Percentiles rank a stretch among this genome's conserved stretches.
phyloP scores from a whole-genome alignment of 1,284 basidiomycete species.

The Inonotus obliquus region DNA sequence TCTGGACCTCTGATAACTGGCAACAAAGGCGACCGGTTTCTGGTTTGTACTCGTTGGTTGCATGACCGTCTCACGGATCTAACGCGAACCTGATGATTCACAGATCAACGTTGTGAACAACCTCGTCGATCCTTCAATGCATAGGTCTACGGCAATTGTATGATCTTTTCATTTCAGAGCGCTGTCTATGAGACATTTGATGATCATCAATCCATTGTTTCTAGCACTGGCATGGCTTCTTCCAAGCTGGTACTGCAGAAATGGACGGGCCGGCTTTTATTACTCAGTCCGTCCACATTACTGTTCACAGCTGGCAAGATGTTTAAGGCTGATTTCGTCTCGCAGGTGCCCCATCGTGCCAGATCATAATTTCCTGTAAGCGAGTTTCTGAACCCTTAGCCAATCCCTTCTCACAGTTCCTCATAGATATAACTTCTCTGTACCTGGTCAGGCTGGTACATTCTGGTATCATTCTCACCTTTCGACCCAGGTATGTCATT shows the following conservation, averaged over 20 bases:
- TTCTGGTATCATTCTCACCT: slow-evolving; percentile 26
- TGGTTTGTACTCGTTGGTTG: too few relatives aligned
- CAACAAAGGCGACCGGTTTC: slow-evolving; percentile 29
- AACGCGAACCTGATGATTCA: too few relatives aligned
- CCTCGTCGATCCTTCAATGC: slow-evolving; percentile 22
- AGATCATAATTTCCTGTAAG: slow-evolving; percentile 24
- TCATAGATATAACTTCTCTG: slow-evolving; percentile 23
- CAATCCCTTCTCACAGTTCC: background rate
- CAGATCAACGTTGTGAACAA: slow-evolving; percentile 24
- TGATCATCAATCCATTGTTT: slow-evolving; percentile 30
- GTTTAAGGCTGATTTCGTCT: background rate
- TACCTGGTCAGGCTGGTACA: slow-evolving; percentile 31
- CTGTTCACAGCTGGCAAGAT: background rate
- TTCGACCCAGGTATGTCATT: too few relatives aligned
- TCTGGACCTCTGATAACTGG: slow-evolving; percentile 29
- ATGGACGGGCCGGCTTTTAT: slow-evolving; percentile 33
- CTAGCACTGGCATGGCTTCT: slow-evolving; percentile 34
- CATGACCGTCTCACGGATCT: too few relatives aligned
- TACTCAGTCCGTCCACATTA: slow-evolving; percentile 27
- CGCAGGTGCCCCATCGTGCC: slow-evolving; percentile 29
- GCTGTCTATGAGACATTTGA: background rate
- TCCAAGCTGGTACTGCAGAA: background rate
- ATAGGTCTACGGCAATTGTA: slow-evolving; percentile 26
- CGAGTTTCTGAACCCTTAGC: background rate
- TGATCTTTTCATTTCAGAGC: background rate